Evolutionary conservation across 371 early-diverging fungal genomes (phyloP).

Genomic region (Apophysomyces sp.): DNA sequence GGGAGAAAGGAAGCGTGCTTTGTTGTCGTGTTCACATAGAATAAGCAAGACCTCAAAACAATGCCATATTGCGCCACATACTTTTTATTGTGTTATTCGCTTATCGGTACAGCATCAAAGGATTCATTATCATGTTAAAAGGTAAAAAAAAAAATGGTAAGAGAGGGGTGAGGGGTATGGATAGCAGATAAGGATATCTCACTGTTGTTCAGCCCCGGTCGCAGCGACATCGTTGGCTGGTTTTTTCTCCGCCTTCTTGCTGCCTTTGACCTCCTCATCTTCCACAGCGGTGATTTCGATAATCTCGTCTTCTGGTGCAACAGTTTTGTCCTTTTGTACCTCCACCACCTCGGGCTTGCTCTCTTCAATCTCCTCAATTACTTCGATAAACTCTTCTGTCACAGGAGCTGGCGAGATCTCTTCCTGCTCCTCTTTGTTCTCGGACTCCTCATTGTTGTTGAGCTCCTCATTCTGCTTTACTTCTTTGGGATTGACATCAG

Average conservation of each 20-base stretch:
- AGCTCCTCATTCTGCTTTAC: background rate
- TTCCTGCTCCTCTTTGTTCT: background rate
- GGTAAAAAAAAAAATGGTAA: background rate
- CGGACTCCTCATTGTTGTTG: background rate
- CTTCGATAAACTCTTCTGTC: background rate
- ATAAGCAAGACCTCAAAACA: background rate
- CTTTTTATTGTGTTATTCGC: background rate
- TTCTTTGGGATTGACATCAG: background rate
- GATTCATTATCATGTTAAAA: background rate
- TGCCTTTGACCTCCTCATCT: background rate
- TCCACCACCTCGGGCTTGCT: background rate
- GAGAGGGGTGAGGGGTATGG: background rate
- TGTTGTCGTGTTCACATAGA: background rate
- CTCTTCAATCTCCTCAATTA: background rate
- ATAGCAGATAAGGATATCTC: background rate
- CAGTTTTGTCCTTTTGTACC: background rate
- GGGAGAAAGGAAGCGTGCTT: background rate
- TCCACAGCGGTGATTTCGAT: background rate
- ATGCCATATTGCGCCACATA: background rate
- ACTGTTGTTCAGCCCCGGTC: background rate
- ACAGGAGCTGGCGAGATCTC: background rate
- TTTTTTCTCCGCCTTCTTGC: constrained; percentile 8
- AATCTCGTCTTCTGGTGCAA: background rate
- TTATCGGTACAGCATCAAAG: background rate
- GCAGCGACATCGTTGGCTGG: constrained; percentile 1